Evolutionary conservation across 2,329 filamentous ascomycete species (phyloP).

Genomic region (Zymoseptoria crescenta): DNA sequence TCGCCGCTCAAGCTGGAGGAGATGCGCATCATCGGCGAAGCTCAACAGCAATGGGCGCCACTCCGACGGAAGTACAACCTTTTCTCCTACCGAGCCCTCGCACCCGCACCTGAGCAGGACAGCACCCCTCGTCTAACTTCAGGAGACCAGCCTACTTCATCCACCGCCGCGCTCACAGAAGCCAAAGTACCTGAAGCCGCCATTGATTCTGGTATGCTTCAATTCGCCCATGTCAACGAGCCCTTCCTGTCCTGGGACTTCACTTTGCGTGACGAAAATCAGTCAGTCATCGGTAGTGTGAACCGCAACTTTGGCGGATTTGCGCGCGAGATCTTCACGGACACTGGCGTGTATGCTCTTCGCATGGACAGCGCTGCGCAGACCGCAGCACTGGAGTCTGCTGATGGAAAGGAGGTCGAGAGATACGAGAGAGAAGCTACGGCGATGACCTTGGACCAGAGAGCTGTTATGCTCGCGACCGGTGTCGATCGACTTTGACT

Average conservation of each 20-base stretch:
- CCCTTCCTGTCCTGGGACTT: constrained; percentile 60
- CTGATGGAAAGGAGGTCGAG: constrained; percentile 20
- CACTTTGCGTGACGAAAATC: constrained; percentile 45
- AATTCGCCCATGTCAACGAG: constrained; percentile 57
- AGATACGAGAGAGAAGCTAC: constrained; percentile 25
- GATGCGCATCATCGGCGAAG: constrained; percentile 57
- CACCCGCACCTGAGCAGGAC: constrained; percentile 29
- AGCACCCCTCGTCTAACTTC: constrained; percentile 28
- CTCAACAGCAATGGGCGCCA: constrained; percentile 57
- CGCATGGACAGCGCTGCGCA: constrained; percentile 54
- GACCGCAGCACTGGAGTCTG: constrained; percentile 24
- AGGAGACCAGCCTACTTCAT: constrained; percentile 35
- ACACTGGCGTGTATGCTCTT: constrained; percentile 57
- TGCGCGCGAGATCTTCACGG: constrained; percentile 57
- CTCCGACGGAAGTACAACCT: constrained; percentile 57
- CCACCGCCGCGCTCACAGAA: constrained; percentile 42
- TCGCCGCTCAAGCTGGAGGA: constrained; percentile 47
- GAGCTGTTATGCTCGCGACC: constrained; percentile 59
- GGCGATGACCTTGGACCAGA: constrained; percentile 58
- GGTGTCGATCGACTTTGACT: constrained; percentile 61
- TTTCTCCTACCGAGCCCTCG: constrained; percentile 47
- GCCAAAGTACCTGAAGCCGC: constrained; percentile 34
- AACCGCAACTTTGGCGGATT: constrained; percentile 58
- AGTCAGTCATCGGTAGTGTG: constrained; percentile 50
- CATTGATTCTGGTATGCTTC: constrained; percentile 43